Conservation (phyloP, 2,329 filamentous ascomycete species). For the Colletotrichum australisinense region DNA sequence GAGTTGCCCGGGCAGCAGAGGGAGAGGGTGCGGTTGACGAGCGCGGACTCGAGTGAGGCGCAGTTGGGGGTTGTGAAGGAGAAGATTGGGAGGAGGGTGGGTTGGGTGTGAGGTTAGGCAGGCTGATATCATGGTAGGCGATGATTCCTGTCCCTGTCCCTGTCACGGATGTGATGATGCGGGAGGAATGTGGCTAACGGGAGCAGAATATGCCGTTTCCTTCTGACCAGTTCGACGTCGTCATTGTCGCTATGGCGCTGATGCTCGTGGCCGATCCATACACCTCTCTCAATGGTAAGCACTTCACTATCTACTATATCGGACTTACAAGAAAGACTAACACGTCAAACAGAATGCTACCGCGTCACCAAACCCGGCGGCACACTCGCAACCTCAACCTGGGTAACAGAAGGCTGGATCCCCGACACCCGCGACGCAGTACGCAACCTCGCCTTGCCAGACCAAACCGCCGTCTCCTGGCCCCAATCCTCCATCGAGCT, state of each 20-base stretch:
- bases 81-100: not conserved
- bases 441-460: not conserved
- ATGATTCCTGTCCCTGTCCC: not conserved
- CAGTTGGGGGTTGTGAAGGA: slow-evolving; percentile 6
- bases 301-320: not conserved
- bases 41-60: slow-evolving; percentile 15
- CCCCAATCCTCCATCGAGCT: slow-evolving; percentile 7
- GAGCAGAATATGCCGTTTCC: not conserved
- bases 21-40: not conserved
- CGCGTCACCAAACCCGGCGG: slow-evolving; percentile 14
- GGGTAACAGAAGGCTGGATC: slow-evolving; percentile 13
- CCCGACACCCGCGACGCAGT: slow-evolving; percentile 11
- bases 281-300: not conserved
- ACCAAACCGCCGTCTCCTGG: slow-evolving; percentile 2
- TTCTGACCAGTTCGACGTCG: not conserved
- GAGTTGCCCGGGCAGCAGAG: not conserved
- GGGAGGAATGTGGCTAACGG: too few species aligned
- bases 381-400: slow-evolving; percentile 13
- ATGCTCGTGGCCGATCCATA: slow-evolving; percentile 18
- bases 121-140: slow-evolving; percentile 2
- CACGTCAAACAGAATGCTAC: not conserved
- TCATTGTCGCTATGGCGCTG: slow-evolving; percentile 8
- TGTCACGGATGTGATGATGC: too few species aligned
- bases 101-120: not conserved
- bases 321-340: not conserved